Conservation (phyloP, 805 yeast genomes). For the Metschnikowia corniflorae region DNA sequence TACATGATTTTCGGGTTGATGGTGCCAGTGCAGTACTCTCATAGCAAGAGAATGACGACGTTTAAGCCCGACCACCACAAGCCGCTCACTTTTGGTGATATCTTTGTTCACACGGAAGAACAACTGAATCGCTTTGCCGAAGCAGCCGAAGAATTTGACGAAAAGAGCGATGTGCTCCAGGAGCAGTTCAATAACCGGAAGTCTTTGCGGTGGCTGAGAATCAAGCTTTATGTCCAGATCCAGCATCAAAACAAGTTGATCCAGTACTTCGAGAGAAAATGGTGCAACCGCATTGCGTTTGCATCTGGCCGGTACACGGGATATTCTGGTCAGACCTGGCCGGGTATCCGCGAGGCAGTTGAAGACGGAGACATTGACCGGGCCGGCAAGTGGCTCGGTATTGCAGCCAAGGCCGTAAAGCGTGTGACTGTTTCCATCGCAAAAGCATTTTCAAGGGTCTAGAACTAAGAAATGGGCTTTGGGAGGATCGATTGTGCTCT, state of each 20-base stretch:
- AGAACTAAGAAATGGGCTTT: no score
- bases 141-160: conserved; percentile 29
- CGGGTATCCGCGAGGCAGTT: conserved; percentile 57
- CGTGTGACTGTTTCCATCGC: conserved; percentile 24
- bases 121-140: conserved; percentile 22
- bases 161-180: conserved; percentile 25
- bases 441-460: no score
- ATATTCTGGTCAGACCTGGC: conserved; percentile 48
- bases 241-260: conserved; percentile 33
- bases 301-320: conserved; percentile 58
- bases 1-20: conserved; percentile 16
- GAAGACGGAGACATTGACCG: conserved; percentile 44
- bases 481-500: no score
- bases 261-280: conserved; percentile 47
- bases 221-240: conserved; percentile 29
- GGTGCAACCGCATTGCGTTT: conserved; percentile 63
- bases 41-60: conserved; percentile 10
- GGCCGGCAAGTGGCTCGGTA: conserved; percentile 42
- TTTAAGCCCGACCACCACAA: conserved; percentile 7
- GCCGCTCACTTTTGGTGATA: conserved; percentile 20
- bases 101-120: conserved; percentile 25
- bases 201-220: conserved; percentile 29
- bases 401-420: conserved; percentile 36
- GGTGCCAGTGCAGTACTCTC: conserved; percentile 9
- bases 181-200: conserved; percentile 28